These are phyloP conservation scores for Cyclostephanos tholiformis DNA, from an alignment of 108 stramenopile species.

Conservation along the genomic window DNA sequence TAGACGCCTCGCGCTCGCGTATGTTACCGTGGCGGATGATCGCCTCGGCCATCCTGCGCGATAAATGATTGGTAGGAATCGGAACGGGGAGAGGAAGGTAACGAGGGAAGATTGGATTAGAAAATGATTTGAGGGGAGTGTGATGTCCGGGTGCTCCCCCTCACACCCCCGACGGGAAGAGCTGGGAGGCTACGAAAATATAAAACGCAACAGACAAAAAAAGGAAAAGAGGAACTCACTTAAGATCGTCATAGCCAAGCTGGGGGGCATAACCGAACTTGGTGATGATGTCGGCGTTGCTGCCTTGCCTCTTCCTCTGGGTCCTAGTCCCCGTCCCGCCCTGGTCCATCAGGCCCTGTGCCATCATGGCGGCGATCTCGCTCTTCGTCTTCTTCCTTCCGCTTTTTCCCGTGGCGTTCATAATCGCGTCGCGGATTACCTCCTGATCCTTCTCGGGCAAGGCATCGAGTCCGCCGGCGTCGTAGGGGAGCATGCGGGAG, in stretches of 20 bases:
- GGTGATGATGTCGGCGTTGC: slow-evolving; percentile 21
- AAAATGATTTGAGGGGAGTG: neutral
- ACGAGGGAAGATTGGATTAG: too few relatives aligned
- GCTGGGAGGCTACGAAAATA: neutral
- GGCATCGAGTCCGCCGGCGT: neutral
- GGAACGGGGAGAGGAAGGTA: neutral
- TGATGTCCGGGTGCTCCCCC: neutral
- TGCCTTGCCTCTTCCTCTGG: slow-evolving; percentile 14
- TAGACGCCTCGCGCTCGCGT: slow-evolving; percentile 10
- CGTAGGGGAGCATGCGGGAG: slow-evolving; percentile 1
- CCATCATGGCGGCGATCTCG: slow-evolving; percentile 35
- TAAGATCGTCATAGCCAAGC: slow-evolving; percentile 32
- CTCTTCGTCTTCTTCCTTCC: slow-evolving; percentile 37
- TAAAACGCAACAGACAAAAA: neutral
- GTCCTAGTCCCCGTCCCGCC: neutral
- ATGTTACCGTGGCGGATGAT: slow-evolving; percentile 18
- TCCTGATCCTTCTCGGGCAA: neutral
- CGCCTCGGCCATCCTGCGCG: slow-evolving; percentile 26
- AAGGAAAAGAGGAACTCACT: slow-evolving; percentile 4
- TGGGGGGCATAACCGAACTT: slow-evolving; percentile 37
- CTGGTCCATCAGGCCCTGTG: slow-evolving; percentile 5
- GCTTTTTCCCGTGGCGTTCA: neutral
- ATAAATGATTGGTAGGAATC: neutral
- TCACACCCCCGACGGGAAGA: too few relatives aligned
- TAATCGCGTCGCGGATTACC: neutral